A percentile compares a stretch with the other conserved stretches of the same genome.
These are phyloP conservation scores for Emiliania huxleyi DNA, from an alignment of 78 protist genomes.

Conservation along the genomic window DNA sequence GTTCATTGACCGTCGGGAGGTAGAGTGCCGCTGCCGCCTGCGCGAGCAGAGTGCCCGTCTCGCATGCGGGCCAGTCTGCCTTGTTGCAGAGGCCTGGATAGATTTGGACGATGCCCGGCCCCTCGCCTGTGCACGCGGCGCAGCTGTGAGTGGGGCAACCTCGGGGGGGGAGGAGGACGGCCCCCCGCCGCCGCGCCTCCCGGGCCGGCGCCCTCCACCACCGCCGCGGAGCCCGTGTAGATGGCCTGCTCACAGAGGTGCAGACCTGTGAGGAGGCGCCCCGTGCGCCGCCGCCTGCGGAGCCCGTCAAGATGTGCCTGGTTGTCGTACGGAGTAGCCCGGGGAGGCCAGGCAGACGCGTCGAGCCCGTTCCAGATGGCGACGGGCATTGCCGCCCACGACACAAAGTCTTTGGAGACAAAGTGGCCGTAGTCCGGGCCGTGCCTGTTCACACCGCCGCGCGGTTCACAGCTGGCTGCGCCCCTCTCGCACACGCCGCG, in stretches of 20 bases:
- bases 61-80: neutral
- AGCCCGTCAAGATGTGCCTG: too few relatives aligned
- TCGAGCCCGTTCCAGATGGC: constrained; percentile 15
- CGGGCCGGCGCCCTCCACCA: neutral
- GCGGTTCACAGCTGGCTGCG: too few relatives aligned
- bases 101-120: neutral
- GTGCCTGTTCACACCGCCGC: too few relatives aligned
- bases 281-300: too few relatives aligned
- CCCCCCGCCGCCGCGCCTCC: too few relatives aligned
- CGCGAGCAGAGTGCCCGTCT: constrained; percentile 3
- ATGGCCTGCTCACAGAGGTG: too few relatives aligned
- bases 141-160: too few relatives aligned
- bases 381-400: constrained; percentile 4
- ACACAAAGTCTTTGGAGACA: neutral
- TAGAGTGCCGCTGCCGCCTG: neutral
- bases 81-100: neutral
- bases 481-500: too few relatives aligned
- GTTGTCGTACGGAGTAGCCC: neutral
- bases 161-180: too few relatives aligned
- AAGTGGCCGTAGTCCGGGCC: constrained; percentile 16
- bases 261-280: too few relatives aligned
- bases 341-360: neutral
- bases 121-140: neutral
- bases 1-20: too few relatives aligned
- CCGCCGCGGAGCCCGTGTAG: neutral